These are phyloP conservation scores for Penicillium pulvis DNA, from an alignment of 495 filamentous ascomycete genomes.

Conservation along the genomic window DNA sequence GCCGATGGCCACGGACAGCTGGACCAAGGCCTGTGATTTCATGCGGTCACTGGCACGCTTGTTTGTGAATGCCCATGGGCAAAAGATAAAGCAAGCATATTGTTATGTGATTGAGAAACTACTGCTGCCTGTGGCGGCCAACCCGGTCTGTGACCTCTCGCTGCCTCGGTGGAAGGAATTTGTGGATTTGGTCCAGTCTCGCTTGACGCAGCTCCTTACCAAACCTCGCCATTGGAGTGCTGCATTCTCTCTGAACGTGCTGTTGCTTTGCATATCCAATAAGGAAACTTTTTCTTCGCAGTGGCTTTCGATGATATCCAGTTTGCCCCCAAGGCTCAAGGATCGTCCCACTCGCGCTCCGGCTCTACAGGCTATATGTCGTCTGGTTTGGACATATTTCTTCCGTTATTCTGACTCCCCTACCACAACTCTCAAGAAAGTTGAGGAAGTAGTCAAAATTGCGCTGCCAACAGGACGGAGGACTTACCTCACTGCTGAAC, in stretches of 20 bases:
- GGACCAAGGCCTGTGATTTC: constrained; percentile 87
- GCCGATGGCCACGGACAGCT: constrained; percentile 66
- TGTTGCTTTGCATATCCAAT: constrained; percentile 83
- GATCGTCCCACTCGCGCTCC: constrained; percentile 78
- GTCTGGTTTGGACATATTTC: constrained; percentile 94
- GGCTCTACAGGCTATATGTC: constrained; percentile 84
- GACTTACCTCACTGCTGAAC: constrained; percentile 77
- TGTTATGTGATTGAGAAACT: constrained; percentile 87
- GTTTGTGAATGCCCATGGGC: constrained; percentile 82
- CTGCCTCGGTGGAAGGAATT: constrained; percentile 85
- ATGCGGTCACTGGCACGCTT: constrained; percentile 77
- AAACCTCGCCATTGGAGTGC: constrained; percentile 91
- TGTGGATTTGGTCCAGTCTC: constrained; percentile 70
- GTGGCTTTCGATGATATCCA: constrained; percentile 79
- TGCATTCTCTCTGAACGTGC: constrained; percentile 81
- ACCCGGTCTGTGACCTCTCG: constrained; percentile 69
- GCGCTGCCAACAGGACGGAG: constrained; percentile 78
- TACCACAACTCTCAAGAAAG: constrained; percentile 68
- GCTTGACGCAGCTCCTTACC: constrained; percentile 76
- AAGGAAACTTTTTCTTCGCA: constrained; percentile 79
- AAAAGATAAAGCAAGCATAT: constrained; percentile 87
- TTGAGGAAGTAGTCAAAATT: constrained; percentile 83
- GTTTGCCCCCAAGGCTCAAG: constrained; percentile 75
- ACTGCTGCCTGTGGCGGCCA: constrained; percentile 83
- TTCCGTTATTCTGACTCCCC: constrained; percentile 77